Conservation (phyloP, 306 rosid genomes). For the Fragaria iinumae region DNA sequence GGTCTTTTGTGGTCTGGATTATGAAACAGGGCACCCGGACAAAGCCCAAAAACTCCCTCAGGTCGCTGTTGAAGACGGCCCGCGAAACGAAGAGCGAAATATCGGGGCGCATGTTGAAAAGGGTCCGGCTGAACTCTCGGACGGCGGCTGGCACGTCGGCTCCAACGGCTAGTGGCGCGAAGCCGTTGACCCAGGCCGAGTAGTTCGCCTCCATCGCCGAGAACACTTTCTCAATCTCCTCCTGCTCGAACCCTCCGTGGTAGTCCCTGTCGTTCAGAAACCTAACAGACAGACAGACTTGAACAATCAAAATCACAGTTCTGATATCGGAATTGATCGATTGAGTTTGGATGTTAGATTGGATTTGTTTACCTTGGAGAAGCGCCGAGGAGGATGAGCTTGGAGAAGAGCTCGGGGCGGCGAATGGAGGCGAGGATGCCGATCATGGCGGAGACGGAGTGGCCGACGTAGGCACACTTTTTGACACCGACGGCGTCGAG, state of each 20-base stretch:
- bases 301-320: neutral
- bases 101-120: constrained; percentile 95
- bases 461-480: constrained; percentile 83
- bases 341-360: too few species aligned
- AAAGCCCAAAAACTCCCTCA: constrained; percentile 70
- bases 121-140: constrained; percentile 72
- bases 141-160: constrained; percentile 87
- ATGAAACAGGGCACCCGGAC: constrained; percentile 78
- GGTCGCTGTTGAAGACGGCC: constrained; percentile 71
- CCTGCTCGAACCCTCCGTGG: constrained; percentile 80
- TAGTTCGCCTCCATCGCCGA: constrained; percentile 82
- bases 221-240: constrained; percentile 60
- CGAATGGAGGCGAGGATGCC: constrained; percentile 87
- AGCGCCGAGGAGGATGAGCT: constrained; percentile 89
- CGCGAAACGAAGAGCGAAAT: constrained; percentile 69
- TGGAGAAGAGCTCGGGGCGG: constrained; percentile 81
- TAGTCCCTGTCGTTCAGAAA: constrained; percentile 80
- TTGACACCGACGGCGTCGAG: constrained; percentile 61
- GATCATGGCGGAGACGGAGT: constrained; percentile 96
- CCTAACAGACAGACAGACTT: constrained; percentile 25
- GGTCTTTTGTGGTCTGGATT: constrained; percentile 71
- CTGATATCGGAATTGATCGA: too few species aligned
- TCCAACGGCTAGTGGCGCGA: constrained; percentile 75
- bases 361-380: constrained; percentile 62
- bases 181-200: constrained; percentile 81